phyloP scores from a whole-genome alignment of 2,329 filamentous ascomycete species.

The Hypoxylon sp. region DNA sequence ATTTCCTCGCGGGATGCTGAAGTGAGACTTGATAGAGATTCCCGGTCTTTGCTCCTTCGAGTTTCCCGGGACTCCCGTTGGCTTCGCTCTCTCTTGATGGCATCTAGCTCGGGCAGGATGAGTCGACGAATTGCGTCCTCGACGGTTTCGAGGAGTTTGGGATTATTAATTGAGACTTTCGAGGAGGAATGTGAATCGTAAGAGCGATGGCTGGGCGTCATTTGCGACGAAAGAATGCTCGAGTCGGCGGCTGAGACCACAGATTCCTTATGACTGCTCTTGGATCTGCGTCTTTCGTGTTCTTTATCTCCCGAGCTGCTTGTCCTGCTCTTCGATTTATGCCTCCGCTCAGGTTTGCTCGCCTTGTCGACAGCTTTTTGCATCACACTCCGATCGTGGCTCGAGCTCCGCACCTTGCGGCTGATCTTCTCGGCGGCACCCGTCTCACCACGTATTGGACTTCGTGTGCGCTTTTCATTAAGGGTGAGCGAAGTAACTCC shows the following conservation, averaged over 20 bases:
- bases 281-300: slow-evolving; percentile 63
- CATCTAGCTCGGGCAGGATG: slow-evolving; percentile 91
- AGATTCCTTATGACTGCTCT: slow-evolving; percentile 65
- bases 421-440: slow-evolving; percentile 58
- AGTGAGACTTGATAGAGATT: slow-evolving; percentile 71
- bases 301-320: slow-evolving; percentile 63
- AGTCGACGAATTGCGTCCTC: slow-evolving; percentile 92
- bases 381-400: slow-evolving; percentile 55
- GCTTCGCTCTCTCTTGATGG: slow-evolving; percentile 90
- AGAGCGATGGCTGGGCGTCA: slow-evolving; percentile 67
- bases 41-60: slow-evolving; percentile 59
- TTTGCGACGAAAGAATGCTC: slow-evolving; percentile 65
- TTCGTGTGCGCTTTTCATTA: slow-evolving; percentile 56
- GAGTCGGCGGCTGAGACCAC: slow-evolving; percentile 65
- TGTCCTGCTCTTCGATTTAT: slow-evolving; percentile 62
- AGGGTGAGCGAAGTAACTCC: slow-evolving; percentile 55
- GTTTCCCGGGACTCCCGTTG: slow-evolving; percentile 78
- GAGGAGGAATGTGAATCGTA: slow-evolving; percentile 67
- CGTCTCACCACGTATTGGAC: slow-evolving; percentile 57
- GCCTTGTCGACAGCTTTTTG: slow-evolving; percentile 54
- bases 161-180: slow-evolving; percentile 87
- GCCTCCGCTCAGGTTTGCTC: slow-evolving; percentile 62
- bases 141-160: slow-evolving; percentile 88
- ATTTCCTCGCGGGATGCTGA: slow-evolving; percentile 66
- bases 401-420: slow-evolving; percentile 59